Evolutionary conservation across 768 basidiomycete species (phyloP), one percentile per base, ranked within the genome.

Genomic region (Leccinum subtestaceum): DNA sequence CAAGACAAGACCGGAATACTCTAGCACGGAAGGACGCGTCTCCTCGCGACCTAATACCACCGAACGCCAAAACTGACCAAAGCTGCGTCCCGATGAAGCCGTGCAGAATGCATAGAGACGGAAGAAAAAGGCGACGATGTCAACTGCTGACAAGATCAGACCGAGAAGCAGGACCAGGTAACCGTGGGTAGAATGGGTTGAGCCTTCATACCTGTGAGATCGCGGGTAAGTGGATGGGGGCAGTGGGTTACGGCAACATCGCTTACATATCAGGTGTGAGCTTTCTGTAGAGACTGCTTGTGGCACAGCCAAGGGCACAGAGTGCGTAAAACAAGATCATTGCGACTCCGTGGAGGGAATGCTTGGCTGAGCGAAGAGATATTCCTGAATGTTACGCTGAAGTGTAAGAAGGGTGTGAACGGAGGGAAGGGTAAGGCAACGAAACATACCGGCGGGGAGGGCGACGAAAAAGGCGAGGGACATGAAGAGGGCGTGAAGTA

Each of bases 231-330:
- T 8, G 2, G 19, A 25, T 46, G 40, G 43, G 25, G 47, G 21
- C 23, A 19, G 65, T 13, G 58, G 13, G 59, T 64, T 53, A 56
- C 53, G 65, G 59, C 65, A 75, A 5, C 11, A 62, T 56, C 7
- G 47, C 88, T 67, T 73, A 95, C 88, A 94, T 86, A 72, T 95
- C 81, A 3, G 92, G 91, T 0, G 92, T 93, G 53, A 87, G 72
- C 62, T 91, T 91, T 47, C 78, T 79, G 73, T 98, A 97, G 23
- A 91, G 69, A 2, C 80, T 79, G 65, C 87, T 88, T 21, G 87
- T 74, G 13, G 84, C 78, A 70, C 88, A 83, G 5, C 91, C 92
- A 43, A 95, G 69, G 1, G 77, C 71, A 54, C 80, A 76, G 21
- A 90, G 76, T 12, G 64, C 73, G 68, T 88, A 88, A 74, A 94